A percentile compares a stretch with the other conserved stretches of the same genome.
Conservation (phyloP, 1,139 yeast genomes). For the Saccharomyces hybrid region DNA sequence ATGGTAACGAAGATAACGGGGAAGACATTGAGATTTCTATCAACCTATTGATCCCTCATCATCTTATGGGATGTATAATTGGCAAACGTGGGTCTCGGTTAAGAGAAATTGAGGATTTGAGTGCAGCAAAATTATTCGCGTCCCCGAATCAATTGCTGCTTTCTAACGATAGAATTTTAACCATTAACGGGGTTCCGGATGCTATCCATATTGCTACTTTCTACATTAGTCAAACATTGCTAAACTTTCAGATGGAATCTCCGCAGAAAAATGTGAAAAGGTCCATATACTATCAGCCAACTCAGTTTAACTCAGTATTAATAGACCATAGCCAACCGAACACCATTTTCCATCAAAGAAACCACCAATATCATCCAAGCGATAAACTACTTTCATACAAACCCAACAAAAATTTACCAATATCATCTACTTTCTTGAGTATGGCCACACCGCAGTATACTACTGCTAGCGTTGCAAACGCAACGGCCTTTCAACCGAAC, state of each 20-base stretch:
- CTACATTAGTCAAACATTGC: slow-evolving; percentile 59
- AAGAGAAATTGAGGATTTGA: slow-evolving; percentile 74
- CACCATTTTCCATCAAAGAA: slow-evolving; percentile 17
- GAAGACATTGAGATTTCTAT: slow-evolving; percentile 42
- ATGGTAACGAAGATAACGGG: slow-evolving; percentile 39
- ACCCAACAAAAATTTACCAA: slow-evolving; percentile 11
- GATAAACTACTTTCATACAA: slow-evolving; percentile 18
- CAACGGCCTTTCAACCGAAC: slow-evolving; percentile 23
- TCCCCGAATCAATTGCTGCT: slow-evolving; percentile 69
- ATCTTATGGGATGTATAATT: slow-evolving; percentile 73
- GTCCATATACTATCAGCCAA: slow-evolving; percentile 60
- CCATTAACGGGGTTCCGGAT: slow-evolving; percentile 75
- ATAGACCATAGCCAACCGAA: slow-evolving; percentile 9
- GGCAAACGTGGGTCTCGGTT: slow-evolving; percentile 74
- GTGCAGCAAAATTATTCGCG: slow-evolving; percentile 75
- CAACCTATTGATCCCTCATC: slow-evolving; percentile 68
- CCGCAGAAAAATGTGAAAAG: slow-evolving; percentile 39
- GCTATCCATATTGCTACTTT: slow-evolving; percentile 81
- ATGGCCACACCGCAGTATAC: slow-evolving; percentile 15
- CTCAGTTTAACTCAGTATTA: slow-evolving; percentile 30
- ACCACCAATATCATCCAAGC: slow-evolving; percentile 22
- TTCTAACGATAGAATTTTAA: slow-evolving; percentile 71
- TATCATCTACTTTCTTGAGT: slow-evolving; percentile 8
- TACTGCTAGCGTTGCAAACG: slow-evolving; percentile 24
- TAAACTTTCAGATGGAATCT: slow-evolving; percentile 47